These are phyloP conservation scores for Plasmodium gonderi DNA, from an alignment of 169 alveolate species.

Conservation along the genomic window DNA sequence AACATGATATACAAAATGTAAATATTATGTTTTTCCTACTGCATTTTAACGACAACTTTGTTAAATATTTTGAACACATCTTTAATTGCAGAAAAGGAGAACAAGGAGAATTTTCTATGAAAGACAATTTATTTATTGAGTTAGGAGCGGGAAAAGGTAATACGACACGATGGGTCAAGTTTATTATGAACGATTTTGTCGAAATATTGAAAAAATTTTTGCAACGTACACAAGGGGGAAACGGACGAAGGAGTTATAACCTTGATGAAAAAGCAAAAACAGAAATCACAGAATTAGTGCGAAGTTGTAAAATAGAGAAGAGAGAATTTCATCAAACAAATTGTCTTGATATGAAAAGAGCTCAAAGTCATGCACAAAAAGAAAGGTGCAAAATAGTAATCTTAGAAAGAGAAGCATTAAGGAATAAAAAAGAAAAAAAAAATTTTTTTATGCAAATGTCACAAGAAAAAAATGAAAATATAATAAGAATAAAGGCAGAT, in stretches of 20 bases:
- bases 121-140: conserved; percentile 21
- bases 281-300: not conserved
- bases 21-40: conserved; percentile 25
- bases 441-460: conserved; percentile 46
- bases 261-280: no score
- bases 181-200: conserved; percentile 32
- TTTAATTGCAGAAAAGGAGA: not conserved
- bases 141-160: conserved; percentile 60
- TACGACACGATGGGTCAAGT: conserved; percentile 64
- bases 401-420: conserved; percentile 35
- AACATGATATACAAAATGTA: conserved; percentile 70
- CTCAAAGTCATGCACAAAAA: not conserved
- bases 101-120: not conserved
- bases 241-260: not conserved
- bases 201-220: not conserved
- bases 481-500: conserved; percentile 37
- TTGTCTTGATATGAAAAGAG: not conserved
- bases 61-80: not conserved
- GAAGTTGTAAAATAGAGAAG: not conserved
- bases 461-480: conserved; percentile 5
- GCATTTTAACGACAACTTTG: conserved; percentile 25
- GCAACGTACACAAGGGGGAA: not conserved
- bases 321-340: not conserved
- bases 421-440: conserved; percentile 67
- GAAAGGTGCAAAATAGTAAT: conserved; percentile 47